Evolutionary conservation across 352 stramenopile species (phyloP).

Genomic region (Globisporangium apiculatum): DNA sequence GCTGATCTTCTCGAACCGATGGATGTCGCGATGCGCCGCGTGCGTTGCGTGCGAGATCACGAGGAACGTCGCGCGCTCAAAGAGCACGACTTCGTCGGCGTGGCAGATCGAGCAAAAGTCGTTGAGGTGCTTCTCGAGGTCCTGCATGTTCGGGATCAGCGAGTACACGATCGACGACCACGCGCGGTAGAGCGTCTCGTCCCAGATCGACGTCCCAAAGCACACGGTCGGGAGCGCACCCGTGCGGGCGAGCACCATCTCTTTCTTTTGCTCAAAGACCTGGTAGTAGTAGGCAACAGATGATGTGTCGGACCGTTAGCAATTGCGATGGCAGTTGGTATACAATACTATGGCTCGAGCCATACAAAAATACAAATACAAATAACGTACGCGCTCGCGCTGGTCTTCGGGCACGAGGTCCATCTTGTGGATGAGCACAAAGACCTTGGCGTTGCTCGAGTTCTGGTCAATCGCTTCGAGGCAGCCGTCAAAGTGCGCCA

Average conservation of each 20-base stretch:
- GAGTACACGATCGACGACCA: conserved; percentile 99
- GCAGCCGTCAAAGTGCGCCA: conserved; percentile 96
- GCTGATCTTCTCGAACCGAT: conserved; percentile 99
- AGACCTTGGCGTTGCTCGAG: conserved; percentile 97
- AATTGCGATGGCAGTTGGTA: too few relatives aligned
- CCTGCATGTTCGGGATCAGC: conserved; percentile 98
- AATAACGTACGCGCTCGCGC: conserved; percentile 48
- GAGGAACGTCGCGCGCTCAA: conserved; percentile 98
- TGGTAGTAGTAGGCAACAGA: too few relatives aligned
- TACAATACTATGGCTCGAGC: too few relatives aligned
- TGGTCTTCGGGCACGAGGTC: conserved; percentile 92
- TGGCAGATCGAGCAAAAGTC: conserved; percentile 97
- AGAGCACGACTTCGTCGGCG: conserved; percentile 96
- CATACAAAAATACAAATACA: background rate
- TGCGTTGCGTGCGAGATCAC: conserved; percentile 96
- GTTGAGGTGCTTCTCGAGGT: conserved; percentile 94
- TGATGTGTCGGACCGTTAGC: too few relatives aligned
- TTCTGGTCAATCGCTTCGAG: conserved; percentile 98
- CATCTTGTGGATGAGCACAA: conserved; percentile 99
- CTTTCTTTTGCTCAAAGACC: conserved; percentile 94
- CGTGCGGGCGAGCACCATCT: conserved; percentile 90
- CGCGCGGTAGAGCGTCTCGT: conserved; percentile 98
- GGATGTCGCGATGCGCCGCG: conserved; percentile 91
- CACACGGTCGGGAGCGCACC: conserved; percentile 85
- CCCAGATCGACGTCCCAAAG: conserved; percentile 99